Conservation (phyloP, 495 filamentous ascomycete species). For the Hyaloscypha hepaticicola region DNA sequence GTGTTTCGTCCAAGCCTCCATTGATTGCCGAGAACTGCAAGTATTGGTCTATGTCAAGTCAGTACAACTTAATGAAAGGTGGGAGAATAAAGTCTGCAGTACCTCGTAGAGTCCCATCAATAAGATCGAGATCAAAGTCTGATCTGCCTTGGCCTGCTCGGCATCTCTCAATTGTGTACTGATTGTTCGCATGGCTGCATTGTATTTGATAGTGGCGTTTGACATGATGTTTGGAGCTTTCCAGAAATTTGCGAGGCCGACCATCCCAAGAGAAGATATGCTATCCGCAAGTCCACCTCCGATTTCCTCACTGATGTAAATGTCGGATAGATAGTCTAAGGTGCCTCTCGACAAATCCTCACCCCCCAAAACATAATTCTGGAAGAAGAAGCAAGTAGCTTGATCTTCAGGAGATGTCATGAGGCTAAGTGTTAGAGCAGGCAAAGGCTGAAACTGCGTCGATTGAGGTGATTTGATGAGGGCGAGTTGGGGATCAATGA, state of each 20-base stretch:
- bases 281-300: conserved; percentile 41
- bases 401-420: conserved; percentile 37
- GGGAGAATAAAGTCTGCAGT: neutral
- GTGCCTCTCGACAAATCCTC: conserved; percentile 31
- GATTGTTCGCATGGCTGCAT: conserved; percentile 43
- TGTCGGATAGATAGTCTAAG: conserved; percentile 32
- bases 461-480: neutral
- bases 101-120: conserved; percentile 43
- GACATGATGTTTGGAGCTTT: conserved; percentile 37
- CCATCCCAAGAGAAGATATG: conserved; percentile 47
- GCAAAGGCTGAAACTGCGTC: neutral
- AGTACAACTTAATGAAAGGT: neutral
- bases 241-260: conserved; percentile 47
- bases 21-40: conserved; percentile 32
- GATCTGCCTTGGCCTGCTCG: conserved; percentile 48
- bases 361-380: conserved; percentile 41
- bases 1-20: conserved; percentile 50
- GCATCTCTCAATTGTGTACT: conserved; percentile 44
- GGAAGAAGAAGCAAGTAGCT: conserved; percentile 48
- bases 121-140: conserved; percentile 51
- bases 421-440: neutral
- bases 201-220: conserved; percentile 47
- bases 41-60: conserved; percentile 22
- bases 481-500: neutral
- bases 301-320: conserved; percentile 26